Evolutionary conservation across 768 basidiomycete genomes (phyloP).

Genomic region (Suillus alpinus): DNA sequence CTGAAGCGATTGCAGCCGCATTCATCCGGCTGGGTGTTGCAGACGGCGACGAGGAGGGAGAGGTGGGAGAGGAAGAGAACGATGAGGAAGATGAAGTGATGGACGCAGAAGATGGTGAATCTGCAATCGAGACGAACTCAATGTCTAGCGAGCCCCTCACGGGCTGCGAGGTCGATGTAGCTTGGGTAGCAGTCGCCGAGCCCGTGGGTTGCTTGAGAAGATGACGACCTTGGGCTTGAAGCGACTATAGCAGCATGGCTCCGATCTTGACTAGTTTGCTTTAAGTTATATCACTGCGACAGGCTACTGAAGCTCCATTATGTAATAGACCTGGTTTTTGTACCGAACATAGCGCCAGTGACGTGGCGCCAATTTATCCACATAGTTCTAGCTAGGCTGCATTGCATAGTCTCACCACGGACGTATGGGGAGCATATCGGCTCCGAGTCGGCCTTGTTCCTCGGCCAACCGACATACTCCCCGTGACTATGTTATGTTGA

Average conservation of each 20-base stretch:
- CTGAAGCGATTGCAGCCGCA: slow-evolving; percentile 19
- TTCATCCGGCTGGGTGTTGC: slow-evolving; percentile 6
- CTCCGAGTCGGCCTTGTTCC: no score
- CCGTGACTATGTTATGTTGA: no score
- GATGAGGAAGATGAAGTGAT: background rate
- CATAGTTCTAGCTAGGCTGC: no score
- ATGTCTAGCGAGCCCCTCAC: slow-evolving; percentile 16
- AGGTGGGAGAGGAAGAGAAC: slow-evolving; percentile 3
- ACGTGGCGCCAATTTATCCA: no score
- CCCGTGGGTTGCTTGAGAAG: background rate
- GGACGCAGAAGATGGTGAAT: background rate
- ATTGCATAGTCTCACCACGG: no score
- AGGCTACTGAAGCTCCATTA: no score
- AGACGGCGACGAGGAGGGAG: slow-evolving; percentile 3
- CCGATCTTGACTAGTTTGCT: no score
- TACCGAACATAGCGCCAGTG: no score
- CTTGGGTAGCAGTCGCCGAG: slow-evolving; percentile 1
- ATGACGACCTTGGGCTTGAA: background rate
- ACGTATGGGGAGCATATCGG: no score
- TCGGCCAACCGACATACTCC: no score
- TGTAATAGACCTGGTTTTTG: no score
- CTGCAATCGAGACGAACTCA: slow-evolving; percentile 16
- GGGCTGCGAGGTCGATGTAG: background rate
- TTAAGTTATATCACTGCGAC: no score
- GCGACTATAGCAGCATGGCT: background rate